Conservation (phyloP, 2,329 filamentous ascomycete genomes). For the Myriosclerotinia curreyana region DNA sequence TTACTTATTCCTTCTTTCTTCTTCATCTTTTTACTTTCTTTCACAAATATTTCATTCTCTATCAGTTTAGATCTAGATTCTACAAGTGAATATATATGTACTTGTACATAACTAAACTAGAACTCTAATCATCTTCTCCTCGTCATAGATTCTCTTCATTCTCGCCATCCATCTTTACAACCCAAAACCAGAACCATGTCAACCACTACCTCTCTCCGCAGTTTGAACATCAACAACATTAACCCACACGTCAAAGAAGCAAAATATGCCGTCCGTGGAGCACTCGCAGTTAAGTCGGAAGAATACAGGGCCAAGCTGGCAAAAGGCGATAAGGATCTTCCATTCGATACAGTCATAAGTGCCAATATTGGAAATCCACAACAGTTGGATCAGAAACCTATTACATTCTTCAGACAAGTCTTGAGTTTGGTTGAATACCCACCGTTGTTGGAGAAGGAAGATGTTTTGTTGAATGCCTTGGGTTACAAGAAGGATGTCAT, state of each 20-base stretch:
- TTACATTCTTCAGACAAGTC: conserved; percentile 98
- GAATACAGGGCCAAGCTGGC: conserved; percentile 75
- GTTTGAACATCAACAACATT: conserved; percentile 80
- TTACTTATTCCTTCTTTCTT: not conserved
- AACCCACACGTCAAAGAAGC: conserved; percentile 84
- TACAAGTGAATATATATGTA: conserved; percentile 12
- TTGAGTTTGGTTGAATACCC: conserved; percentile 92
- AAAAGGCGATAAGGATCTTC: conserved; percentile 56
- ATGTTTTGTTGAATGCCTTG: conserved; percentile 70
- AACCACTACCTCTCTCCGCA: conserved; percentile 43
- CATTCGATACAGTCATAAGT: conserved; percentile 87
- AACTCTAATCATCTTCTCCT: conserved; percentile 12
- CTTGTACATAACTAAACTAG: not conserved
- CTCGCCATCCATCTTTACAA: not conserved
- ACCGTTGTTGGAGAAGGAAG: conserved; percentile 73
- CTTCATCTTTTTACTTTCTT: not conserved
- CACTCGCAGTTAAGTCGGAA: conserved; percentile 91
- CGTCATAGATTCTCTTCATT: conserved; percentile 7
- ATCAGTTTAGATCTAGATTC: not conserved
- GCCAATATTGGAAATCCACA: conserved; percentile 99
- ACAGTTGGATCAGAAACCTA: conserved; percentile 97
- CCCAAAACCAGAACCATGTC: conserved; percentile 36
- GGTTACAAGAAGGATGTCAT: conserved; percentile 91
- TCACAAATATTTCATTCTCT: not conserved
- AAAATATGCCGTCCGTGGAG: conserved; percentile 94